Evolutionary conservation across 805 yeast genomes (phyloP).

Genomic region (Yarrowia sp.): DNA sequence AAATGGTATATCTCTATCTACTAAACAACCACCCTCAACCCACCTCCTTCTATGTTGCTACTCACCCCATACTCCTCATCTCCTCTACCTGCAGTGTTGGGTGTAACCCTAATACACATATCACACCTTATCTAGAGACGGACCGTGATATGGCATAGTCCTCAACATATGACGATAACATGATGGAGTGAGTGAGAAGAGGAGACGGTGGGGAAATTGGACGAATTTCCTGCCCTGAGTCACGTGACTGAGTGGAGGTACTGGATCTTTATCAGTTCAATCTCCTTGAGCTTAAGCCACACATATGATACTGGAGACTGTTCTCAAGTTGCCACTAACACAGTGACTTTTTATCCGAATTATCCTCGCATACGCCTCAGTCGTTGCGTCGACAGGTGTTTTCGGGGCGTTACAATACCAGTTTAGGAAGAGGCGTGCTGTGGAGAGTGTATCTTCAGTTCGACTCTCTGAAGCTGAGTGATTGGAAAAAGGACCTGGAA

Average conservation of each 20-base stretch:
- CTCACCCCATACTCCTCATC: background rate
- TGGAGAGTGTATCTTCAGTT: conserved; percentile 36
- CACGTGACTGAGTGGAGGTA: background rate
- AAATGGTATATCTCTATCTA: too few relatives aligned
- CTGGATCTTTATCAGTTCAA: background rate
- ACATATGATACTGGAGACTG: too few relatives aligned
- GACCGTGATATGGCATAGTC: background rate
- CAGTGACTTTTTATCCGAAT: conserved; percentile 24
- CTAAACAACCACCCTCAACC: too few relatives aligned
- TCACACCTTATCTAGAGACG: conserved; percentile 14
- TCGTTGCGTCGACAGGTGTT: conserved; percentile 21
- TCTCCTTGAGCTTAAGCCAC: background rate
- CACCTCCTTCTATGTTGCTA: too few relatives aligned
- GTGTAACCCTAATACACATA: conserved; percentile 22
- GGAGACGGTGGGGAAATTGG: too few relatives aligned
- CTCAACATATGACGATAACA: conserved; percentile 15
- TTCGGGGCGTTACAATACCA: conserved; percentile 31
- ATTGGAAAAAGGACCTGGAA: conserved; percentile 22
- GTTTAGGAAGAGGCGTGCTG: conserved; percentile 19
- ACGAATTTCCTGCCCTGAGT: background rate
- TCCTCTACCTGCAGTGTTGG: conserved; percentile 19
- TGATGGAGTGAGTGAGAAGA: conserved; percentile 29
- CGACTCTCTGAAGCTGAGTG: conserved; percentile 20
- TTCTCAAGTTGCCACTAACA: background rate
- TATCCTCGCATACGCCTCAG: conserved; percentile 20